Percentiles rank a stretch among this genome's conserved stretches.
phyloP scores from a whole-genome alignment of 257 asterid species.

The Nicotiana tomentosiformis region DNA sequence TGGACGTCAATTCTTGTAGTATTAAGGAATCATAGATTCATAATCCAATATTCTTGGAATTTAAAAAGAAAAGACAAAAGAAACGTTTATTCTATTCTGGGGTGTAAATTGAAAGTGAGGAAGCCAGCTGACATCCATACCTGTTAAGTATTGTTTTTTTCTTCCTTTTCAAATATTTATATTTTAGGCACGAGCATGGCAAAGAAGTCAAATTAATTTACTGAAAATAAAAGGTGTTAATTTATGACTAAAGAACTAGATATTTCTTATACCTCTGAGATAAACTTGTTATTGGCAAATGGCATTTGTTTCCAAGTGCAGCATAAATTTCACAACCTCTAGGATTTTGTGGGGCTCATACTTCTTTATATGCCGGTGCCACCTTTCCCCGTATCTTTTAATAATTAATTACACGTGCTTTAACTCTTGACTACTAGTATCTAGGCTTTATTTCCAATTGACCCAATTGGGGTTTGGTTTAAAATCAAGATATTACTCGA shows the following conservation, averaged over 20 bases:
- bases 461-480: no score
- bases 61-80: background rate
- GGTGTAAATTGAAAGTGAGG: background rate
- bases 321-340: background rate
- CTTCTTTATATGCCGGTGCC: background rate
- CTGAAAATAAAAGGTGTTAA: background rate
- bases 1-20: background rate
- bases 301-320: background rate
- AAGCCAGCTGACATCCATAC: background rate
- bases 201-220: background rate
- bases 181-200: background rate
- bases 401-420: background rate
- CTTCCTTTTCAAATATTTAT: background rate
- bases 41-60: background rate
- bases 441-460: no score
- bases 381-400: background rate
- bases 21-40: background rate
- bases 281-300: background rate
- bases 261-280: background rate
- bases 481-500: no score
- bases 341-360: background rate
- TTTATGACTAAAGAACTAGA: background rate
- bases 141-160: background rate
- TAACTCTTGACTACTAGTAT: background rate
- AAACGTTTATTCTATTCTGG: background rate